These are phyloP conservation scores for Parietaria judaica DNA, from an alignment of 306 rosid genomes.

Conservation along the genomic window DNA sequence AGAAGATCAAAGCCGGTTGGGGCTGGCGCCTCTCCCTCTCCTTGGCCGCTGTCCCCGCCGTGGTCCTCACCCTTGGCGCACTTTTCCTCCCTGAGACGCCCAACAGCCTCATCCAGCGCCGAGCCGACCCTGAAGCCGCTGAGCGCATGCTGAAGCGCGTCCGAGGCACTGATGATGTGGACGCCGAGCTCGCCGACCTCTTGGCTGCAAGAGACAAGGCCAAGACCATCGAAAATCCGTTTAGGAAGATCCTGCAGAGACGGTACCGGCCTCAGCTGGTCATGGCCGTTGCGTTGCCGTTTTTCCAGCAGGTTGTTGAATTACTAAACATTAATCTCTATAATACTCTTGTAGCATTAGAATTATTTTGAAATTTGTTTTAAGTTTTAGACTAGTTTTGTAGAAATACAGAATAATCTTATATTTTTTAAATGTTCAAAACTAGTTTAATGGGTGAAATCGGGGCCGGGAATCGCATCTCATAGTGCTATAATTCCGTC, in stretches of 20 bases:
- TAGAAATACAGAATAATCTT: no score
- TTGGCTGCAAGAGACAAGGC: constrained; percentile 32
- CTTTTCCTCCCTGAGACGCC: constrained; percentile 83
- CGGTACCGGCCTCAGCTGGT: constrained; percentile 57
- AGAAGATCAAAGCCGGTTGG: constrained; percentile 50
- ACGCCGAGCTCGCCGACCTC: constrained; percentile 48
- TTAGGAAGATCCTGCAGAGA: constrained; percentile 34
- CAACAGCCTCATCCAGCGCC: constrained; percentile 57
- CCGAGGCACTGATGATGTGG: constrained; percentile 43
- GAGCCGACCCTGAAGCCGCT: constrained; percentile 34
- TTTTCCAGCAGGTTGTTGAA: constrained; percentile 36
- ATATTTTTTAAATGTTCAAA: no score
- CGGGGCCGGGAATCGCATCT: no score
- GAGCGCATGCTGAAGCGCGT: constrained; percentile 42
- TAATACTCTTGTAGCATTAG: no score
- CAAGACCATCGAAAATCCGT: constrained; percentile 37
- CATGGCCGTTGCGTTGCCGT: constrained; percentile 55
- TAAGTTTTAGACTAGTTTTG: no score
- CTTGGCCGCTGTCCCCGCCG: constrained; percentile 67
- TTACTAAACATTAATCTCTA: no score
- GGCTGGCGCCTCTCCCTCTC: constrained; percentile 74
- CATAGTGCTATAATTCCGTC: no score
- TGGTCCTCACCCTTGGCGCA: constrained; percentile 55
- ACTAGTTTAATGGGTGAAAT: no score
- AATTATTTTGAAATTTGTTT: no score